Conservation (phyloP, 257 asterid genomes). For the Plectranthus barbatus region DNA sequence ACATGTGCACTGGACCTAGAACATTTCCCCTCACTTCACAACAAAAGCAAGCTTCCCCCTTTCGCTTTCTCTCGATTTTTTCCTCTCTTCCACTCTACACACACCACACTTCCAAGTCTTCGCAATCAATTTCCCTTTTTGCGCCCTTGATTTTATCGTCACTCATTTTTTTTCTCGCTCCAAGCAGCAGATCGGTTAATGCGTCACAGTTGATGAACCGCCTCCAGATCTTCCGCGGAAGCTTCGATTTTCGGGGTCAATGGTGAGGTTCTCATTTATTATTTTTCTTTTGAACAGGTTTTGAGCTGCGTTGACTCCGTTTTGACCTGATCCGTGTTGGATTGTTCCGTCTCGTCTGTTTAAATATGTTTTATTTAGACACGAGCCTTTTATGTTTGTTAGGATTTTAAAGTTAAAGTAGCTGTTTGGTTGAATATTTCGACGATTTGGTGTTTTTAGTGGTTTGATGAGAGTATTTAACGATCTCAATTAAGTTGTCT, state of each 20-base stretch:
- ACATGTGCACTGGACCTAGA: too few species aligned
- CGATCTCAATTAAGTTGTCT: slow-evolving; percentile 6
- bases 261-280: slow-evolving; percentile 19
- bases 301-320: slow-evolving; percentile 33
- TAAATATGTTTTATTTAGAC: not conserved
- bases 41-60: slow-evolving; percentile 2
- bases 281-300: not conserved
- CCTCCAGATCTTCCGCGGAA: slow-evolving; percentile 27
- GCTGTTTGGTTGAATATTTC: not conserved
- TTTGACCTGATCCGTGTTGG: slow-evolving; percentile 22
- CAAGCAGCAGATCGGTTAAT: slow-evolving; percentile 22
- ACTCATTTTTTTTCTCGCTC: not conserved
- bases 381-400: not conserved
- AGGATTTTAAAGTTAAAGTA: not conserved
- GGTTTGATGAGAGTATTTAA: not conserved
- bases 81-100: slow-evolving; percentile 11
- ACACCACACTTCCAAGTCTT: not conserved
- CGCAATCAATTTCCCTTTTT: slow-evolving; percentile 3
- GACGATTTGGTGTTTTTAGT: not conserved
- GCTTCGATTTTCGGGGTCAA: slow-evolving; percentile 14
- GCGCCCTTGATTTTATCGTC: slow-evolving; percentile 4
- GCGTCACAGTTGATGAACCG: slow-evolving; percentile 1
- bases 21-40: too few species aligned
- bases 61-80: slow-evolving; percentile 32
- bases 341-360: not conserved